A percentile compares a stretch with the other conserved stretches of the same genome.
These are phyloP conservation scores for Gynostemma pentaphyllum DNA, from an alignment of 306 rosid genomes.

Conservation along the genomic window DNA sequence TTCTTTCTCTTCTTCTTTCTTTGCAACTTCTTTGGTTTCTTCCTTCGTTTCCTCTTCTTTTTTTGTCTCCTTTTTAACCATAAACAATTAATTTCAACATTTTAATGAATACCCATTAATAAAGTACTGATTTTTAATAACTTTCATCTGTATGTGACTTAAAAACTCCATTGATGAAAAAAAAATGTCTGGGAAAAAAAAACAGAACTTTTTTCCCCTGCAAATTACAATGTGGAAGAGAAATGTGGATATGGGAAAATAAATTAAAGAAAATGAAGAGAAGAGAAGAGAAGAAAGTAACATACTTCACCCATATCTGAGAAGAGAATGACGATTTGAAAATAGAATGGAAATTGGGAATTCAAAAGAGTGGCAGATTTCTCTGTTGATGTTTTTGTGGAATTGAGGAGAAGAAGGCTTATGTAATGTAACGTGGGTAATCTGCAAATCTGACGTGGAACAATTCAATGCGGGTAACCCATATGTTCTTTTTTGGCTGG, in stretches of 20 bases:
- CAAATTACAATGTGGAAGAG: neutral
- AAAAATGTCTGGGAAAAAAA: too few relatives aligned
- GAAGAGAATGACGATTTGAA: constrained; percentile 18
- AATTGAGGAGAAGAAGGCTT: constrained; percentile 14
- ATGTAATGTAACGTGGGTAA: constrained; percentile 30
- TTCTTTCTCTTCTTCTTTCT: neutral
- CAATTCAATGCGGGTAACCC: constrained; percentile 26
- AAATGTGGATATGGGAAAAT: neutral
- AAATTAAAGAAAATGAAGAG: neutral
- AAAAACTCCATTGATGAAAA: too few relatives aligned
- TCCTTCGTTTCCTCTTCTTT: constrained; percentile 22
- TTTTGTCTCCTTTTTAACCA: constrained; percentile 22
- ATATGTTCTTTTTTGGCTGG: constrained; percentile 15
- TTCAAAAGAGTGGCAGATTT: too few relatives aligned
- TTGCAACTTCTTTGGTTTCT: constrained; percentile 4
- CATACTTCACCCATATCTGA: constrained; percentile 68
- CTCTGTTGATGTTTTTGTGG: neutral
- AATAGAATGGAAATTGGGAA: neutral
- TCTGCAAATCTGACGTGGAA: constrained; percentile 53
- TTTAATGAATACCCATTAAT: neutral
- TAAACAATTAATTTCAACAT: neutral
- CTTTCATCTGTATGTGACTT: too few relatives aligned
- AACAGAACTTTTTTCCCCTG: neutral
- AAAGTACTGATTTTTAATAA: too few relatives aligned
- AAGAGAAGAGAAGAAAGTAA: neutral